Conservation (phyloP, 2,329 filamentous ascomycete genomes). For the Chaetomium globosum region DNA sequence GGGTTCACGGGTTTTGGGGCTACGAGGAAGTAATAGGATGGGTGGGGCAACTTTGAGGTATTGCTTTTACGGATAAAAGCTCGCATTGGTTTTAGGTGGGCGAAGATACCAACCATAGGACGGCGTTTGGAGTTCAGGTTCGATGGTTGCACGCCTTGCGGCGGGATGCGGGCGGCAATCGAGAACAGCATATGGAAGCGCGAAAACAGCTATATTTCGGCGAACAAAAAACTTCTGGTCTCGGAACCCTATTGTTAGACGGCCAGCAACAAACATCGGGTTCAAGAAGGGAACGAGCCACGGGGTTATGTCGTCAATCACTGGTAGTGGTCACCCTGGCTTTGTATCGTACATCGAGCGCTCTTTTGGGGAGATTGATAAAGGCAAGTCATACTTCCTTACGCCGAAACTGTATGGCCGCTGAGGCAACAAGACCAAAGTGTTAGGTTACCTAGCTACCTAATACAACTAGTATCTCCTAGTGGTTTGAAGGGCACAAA, state of each 20-base stretch:
- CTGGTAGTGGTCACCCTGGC: background rate
- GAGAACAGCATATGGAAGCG: background rate
- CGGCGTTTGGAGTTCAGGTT: slow-evolving; percentile 26
- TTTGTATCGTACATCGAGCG: too few species aligned
- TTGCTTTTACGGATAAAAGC: background rate
- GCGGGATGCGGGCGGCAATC: background rate
- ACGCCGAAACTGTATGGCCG: background rate
- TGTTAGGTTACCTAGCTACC: background rate
- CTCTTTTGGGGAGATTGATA: background rate
- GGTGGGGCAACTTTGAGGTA: background rate
- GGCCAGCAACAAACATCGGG: background rate
- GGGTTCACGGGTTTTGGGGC: slow-evolving; percentile 66
- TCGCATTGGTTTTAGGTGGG: background rate
- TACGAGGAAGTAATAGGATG: slow-evolving; percentile 46
- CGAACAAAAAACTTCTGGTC: background rate
- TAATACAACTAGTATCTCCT: background rate
- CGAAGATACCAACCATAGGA: slow-evolving; percentile 30
- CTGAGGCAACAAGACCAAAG: background rate
- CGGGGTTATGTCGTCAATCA: background rate
- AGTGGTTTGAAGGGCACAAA: background rate
- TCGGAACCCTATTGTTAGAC: background rate
- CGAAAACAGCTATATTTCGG: background rate
- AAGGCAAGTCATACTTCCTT: background rate
- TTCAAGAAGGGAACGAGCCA: background rate
- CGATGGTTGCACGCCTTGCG: too few species aligned